Base-by-base conservation (phyloP, 1,284 basidiomycete genomes). In the Austropuccinia psidii region DNA sequence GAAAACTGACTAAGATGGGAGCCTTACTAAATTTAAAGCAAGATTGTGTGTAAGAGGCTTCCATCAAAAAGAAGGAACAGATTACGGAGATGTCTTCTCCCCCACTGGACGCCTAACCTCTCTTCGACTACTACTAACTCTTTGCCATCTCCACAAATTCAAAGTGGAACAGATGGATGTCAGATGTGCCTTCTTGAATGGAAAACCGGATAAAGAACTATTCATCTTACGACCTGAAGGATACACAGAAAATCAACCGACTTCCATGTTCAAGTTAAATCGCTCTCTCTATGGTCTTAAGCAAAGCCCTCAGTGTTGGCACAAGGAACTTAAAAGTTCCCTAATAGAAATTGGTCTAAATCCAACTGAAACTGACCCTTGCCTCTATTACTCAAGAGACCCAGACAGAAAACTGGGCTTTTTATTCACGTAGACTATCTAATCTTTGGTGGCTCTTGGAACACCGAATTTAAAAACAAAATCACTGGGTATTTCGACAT, bases 11-110 rank as follows among this genome's bases (percentile, higher is more conserved):
- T 11, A 21, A 15, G 47, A 67, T 13, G 64, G 64, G 6, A 54
- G 33, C n/a, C 45, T 67, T 2, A 29, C 45, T 8, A 67, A 54
- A 52, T 67, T 15, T 49, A 67, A 67, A 52, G 64, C 64, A 6
- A 4, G 49, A 21, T 21, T 67, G n/a, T 67, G 64, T 37, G 45
- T 49, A 15, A 6, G 43, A 21, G 64, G 45, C 21, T 67, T 67
- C 29, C 29, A 6, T 24, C 61, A 65, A 49, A 50, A 8, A 9
- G 61, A 65, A 31, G 61, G 61, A 6, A 29, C 33, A 31, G 64
- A 67, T 19, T 67, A 67, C 21, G 8, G 11, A 3, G 47, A 67
- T n/a, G 27, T 45, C 4, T 67, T 52, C 29, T 41, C 64, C 37
- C 64, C 47, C 5, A 54, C 64, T 6, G 64, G 64, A 27, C 24